A percentile compares a stretch with the other conserved stretches of the same genome.
Evolutionary conservation across 768 basidiomycete genomes (phyloP).

Genomic region (Chalciporus sphaerocephalus): DNA sequence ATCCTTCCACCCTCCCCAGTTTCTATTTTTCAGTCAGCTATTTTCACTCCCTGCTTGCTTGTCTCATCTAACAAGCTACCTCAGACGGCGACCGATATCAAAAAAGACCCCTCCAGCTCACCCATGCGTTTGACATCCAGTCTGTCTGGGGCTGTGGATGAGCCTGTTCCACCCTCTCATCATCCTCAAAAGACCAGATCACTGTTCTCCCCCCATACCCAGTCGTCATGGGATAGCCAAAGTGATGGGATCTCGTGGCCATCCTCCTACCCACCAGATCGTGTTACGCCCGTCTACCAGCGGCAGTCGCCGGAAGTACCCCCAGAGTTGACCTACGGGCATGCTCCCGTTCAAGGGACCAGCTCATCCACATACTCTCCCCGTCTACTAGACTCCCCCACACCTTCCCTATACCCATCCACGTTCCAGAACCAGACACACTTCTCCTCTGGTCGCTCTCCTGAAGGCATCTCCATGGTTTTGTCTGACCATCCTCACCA

Average conservation of each 20-base stretch:
- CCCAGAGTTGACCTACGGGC: slow-evolving; percentile 20
- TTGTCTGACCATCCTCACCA: not conserved
- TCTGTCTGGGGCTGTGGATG: slow-evolving; percentile 63
- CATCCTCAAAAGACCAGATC: slow-evolving; percentile 11
- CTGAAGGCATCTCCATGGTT: not conserved
- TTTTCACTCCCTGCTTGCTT: not conserved
- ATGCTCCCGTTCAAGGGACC: slow-evolving; percentile 12
- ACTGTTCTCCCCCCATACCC: not conserved
- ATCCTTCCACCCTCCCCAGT: not conserved
- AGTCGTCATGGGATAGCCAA: not conserved
- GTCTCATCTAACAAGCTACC: not conserved
- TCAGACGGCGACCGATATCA: not conserved
- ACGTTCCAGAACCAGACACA: not conserved
- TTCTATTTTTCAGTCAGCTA: not conserved
- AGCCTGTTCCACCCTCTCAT: slow-evolving; percentile 35
- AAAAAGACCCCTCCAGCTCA: slow-evolving; percentile 23
- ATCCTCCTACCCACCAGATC: slow-evolving; percentile 26
- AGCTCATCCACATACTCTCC: slow-evolving; percentile 17
- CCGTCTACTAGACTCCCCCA: slow-evolving; percentile 17
- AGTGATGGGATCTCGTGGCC: not conserved
- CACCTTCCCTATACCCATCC: not conserved
- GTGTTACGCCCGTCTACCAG: slow-evolving; percentile 20
- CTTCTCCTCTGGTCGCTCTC: not conserved
- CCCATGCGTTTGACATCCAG: slow-evolving; percentile 43
- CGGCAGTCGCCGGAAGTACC: slow-evolving; percentile 21